Evolutionary conservation across 805 yeast genomes (phyloP).

Genomic region (Ogataea degrootiae): DNA sequence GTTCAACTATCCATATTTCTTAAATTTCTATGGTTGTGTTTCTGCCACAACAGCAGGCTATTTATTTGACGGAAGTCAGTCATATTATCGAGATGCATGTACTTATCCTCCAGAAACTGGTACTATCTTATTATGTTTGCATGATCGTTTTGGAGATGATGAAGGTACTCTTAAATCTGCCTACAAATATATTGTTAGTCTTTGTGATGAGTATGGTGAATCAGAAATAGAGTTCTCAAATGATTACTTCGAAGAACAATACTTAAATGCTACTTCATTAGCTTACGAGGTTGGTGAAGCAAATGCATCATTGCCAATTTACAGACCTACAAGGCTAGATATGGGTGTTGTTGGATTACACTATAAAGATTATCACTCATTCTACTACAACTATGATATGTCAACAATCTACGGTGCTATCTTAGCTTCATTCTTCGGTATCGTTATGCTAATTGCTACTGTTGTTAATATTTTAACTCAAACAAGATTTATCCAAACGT

Average conservation of each 20-base stretch:
- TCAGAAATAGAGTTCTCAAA: not conserved
- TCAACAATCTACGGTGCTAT: constrained; percentile 31
- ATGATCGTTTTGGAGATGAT: constrained; percentile 2
- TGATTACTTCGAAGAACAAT: constrained; percentile 13
- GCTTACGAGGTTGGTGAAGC: constrained; percentile 8
- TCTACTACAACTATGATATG: constrained; percentile 23
- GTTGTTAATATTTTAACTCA: constrained; percentile 29
- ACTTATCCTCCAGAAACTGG: constrained; percentile 18
- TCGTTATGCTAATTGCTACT: constrained; percentile 33
- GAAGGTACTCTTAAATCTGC: not conserved
- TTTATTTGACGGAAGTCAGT: not conserved
- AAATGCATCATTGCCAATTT: constrained; percentile 7
- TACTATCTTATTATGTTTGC: constrained; percentile 9
- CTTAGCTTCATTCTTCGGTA: constrained; percentile 35
- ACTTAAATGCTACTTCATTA: constrained; percentile 26
- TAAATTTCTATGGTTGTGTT: not conserved
- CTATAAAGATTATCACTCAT: constrained; percentile 10
- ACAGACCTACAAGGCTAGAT: constrained; percentile 12
- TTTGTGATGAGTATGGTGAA: constrained; percentile 1
- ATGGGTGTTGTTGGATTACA: constrained; percentile 2
- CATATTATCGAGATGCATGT: constrained; percentile 2
- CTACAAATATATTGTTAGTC: not conserved
- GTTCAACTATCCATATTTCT: not conserved
- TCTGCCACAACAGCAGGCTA: not conserved
- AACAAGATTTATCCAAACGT: constrained; percentile 23